Percentiles rank a stretch among this genome's conserved stretches.
Evolutionary conservation across 192 early-diverging fungal genomes (phyloP).

Genomic region (Rhizoclosmatium sp.): DNA sequence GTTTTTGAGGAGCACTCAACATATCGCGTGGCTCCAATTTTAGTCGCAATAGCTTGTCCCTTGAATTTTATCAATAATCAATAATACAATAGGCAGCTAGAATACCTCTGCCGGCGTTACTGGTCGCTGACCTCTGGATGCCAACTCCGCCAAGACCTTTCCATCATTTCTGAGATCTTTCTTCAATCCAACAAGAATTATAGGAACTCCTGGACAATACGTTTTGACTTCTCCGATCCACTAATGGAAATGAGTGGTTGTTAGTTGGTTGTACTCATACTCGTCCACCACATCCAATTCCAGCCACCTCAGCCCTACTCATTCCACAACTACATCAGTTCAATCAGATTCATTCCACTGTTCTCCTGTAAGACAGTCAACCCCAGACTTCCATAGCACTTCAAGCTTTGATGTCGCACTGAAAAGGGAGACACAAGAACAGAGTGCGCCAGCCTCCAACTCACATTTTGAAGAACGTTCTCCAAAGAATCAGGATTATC

Average conservation of each 20-base stretch:
- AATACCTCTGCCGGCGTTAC: not conserved
- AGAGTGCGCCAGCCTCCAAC: not conserved
- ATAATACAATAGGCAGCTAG: not conserved
- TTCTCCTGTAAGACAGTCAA: no score
- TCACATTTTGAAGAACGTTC: constrained; percentile 67
- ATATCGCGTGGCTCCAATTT: constrained; percentile 83
- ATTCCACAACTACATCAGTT: not conserved
- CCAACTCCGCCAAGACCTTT: not conserved
- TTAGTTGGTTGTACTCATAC: not conserved
- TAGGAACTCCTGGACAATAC: constrained; percentile 31
- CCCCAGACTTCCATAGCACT: no score
- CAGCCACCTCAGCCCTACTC: not conserved
- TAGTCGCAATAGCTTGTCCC: constrained; percentile 72
- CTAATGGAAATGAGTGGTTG: not conserved
- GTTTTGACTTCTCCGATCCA: constrained; percentile 34
- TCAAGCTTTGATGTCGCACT: no score
- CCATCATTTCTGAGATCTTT: constrained; percentile 37
- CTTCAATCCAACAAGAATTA: constrained; percentile 44
- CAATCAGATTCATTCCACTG: no score
- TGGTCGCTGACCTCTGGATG: constrained; percentile 19
- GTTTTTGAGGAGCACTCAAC: constrained; percentile 89
- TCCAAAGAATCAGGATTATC: constrained; percentile 89
- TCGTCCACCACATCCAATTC: not conserved
- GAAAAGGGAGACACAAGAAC: no score
- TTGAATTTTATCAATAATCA: constrained; percentile 8